Base-by-base conservation (phyloP, 177 flowering plant species). In the Vitis hybrid region DNA sequence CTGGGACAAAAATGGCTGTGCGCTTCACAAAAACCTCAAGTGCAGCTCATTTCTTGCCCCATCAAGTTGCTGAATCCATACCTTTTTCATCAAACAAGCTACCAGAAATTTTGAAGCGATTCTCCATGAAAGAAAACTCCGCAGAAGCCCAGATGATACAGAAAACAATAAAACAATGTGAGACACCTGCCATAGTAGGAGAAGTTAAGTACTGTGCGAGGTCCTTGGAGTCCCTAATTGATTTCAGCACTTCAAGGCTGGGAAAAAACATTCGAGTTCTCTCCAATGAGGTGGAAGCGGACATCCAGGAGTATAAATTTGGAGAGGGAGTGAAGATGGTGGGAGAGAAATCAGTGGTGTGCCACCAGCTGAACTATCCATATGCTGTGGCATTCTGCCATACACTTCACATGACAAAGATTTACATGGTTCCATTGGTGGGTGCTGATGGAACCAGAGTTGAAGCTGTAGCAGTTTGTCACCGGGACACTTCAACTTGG, bases 131-230 rank as follows among this genome's bases (percentile, higher is more conserved):
- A 4, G 76, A 82, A 3, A 60, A 60, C 8, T 78, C 83, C 8
- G 56, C 2, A 52, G 80, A 78, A 48, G 83, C 83, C 3, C 61
- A 68, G 13, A 54, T 55, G 0, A 78, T 84, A 74, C 71, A 81
- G 74, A 72, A 69, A 32, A 82, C 87, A 27, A 69, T 86, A 1
- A 49, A 72, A 5, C 79, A 80, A 60, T 86, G 89, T 24, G 89
- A 86, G 66, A 76, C 66, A 11, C 72, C 77, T 1, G 74, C 64
- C 6, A 59, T 74, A 1, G 27, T 70, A 57, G 83, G 84, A 35
- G 87, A 84, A 69, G 83, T 82, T 27, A 82, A 83, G 62, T 79
- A 69, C 40, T 87, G 91, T 24, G 85, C 87, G 4, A 87, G 88
- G 35, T 85, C 88, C 0, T 62, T 87, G 52, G 90, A 87, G 63